These are phyloP conservation scores for Fomitiporia mediterranea DNA, from an alignment of 1,284 basidiomycete genomes.

Conservation along the genomic window DNA sequence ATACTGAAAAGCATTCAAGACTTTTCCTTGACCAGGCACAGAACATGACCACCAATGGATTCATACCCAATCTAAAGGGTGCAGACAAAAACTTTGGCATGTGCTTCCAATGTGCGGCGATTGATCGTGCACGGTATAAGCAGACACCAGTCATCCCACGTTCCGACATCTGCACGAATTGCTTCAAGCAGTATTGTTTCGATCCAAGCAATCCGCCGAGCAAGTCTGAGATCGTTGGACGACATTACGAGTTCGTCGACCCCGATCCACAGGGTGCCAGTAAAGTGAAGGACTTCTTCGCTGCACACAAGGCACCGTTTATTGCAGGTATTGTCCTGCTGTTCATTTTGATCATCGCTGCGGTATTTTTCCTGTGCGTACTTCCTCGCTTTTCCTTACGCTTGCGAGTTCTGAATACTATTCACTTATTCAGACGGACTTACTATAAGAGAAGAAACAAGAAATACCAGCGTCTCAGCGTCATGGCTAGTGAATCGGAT, in stretches of 20 bases:
- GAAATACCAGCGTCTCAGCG: constrained; percentile 17
- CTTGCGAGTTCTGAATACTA: not conserved
- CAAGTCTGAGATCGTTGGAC: constrained; percentile 37
- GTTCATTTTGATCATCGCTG: constrained; percentile 33
- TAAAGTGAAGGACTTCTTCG: constrained; percentile 37
- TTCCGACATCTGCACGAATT: constrained; percentile 42
- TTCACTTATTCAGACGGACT: not conserved
- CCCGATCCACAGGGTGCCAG: constrained; percentile 44
- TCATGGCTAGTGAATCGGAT: constrained; percentile 13
- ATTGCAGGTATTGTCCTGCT: constrained; percentile 39
- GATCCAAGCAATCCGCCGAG: constrained; percentile 44
- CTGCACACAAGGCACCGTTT: constrained; percentile 37
- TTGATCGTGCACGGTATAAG: constrained; percentile 48
- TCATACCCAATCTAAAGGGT: constrained; percentile 43
- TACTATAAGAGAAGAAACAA: constrained; percentile 5
- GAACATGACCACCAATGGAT: constrained; percentile 49
- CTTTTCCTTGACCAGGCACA: constrained; percentile 53
- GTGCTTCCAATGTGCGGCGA: constrained; percentile 50
- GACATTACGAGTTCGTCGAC: constrained; percentile 44
- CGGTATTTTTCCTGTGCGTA: constrained; percentile 37
- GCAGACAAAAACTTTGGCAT: constrained; percentile 50
- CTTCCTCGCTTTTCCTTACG: not conserved
- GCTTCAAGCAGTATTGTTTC: constrained; percentile 54
- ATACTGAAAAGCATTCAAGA: constrained; percentile 41
- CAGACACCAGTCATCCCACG: constrained; percentile 33